Evolutionary conservation across 805 yeast species (phyloP).

Genomic region (Suhomyces sp.): DNA sequence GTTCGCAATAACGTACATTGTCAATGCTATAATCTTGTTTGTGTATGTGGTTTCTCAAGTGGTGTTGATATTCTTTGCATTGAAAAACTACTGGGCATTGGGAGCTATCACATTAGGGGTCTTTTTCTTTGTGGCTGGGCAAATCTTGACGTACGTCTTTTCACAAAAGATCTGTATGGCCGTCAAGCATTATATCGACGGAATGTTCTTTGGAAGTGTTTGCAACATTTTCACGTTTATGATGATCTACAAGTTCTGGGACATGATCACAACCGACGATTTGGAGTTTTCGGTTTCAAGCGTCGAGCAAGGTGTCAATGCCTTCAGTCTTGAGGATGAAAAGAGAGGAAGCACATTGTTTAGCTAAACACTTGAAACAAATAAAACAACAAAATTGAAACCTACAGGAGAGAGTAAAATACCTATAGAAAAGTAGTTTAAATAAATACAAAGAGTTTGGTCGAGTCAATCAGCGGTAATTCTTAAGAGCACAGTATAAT

Average conservation of each 20-base stretch:
- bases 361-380: background rate
- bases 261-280: constrained; percentile 91
- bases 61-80: constrained; percentile 60
- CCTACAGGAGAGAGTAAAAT: background rate
- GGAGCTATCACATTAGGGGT: constrained; percentile 76
- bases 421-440: too few relatives aligned
- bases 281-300: constrained; percentile 78
- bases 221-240: constrained; percentile 79
- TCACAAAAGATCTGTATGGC: constrained; percentile 63
- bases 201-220: constrained; percentile 77
- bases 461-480: too few relatives aligned
- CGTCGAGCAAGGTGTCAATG: constrained; percentile 36
- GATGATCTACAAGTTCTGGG: constrained; percentile 98
- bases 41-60: constrained; percentile 67
- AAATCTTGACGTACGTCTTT: constrained; percentile 67
- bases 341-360: constrained; percentile 21
- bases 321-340: constrained; percentile 30
- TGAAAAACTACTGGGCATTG: constrained; percentile 81
- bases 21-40: constrained; percentile 65
- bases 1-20: constrained; percentile 64
- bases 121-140: constrained; percentile 78
- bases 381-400: too few relatives aligned
- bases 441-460: too few relatives aligned
- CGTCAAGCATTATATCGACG: constrained; percentile 85
- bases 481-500: too few relatives aligned